Evolutionary conservation across 2,329 filamentous ascomycete genomes (phyloP).

Genomic region (Macroventuria anomochaeta): DNA sequence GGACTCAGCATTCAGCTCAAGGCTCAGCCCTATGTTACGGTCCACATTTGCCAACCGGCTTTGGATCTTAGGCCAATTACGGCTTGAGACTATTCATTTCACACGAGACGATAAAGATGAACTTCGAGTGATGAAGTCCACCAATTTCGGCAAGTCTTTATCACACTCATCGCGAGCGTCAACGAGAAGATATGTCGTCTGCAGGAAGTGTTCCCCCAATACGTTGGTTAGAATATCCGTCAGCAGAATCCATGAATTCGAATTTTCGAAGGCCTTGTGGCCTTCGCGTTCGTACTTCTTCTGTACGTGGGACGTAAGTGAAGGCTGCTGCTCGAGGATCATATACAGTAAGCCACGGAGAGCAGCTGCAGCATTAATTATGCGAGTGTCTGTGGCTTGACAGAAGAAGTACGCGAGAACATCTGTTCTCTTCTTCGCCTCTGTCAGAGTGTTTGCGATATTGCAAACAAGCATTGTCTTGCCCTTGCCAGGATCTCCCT

Average conservation of each 20-base stretch:
- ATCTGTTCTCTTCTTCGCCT: constrained; percentile 13
- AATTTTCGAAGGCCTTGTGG: constrained; percentile 9
- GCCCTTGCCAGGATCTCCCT: constrained; percentile 27
- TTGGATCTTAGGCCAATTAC: constrained; percentile 51
- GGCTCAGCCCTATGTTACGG: constrained; percentile 33
- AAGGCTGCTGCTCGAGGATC: constrained; percentile 40
- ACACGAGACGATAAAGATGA: constrained; percentile 17
- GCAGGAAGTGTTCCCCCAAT: constrained; percentile 40
- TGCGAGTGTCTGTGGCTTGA: constrained; percentile 47
- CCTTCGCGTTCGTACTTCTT: constrained; percentile 8
- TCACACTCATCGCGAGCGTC: constrained; percentile 59
- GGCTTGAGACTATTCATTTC: constrained; percentile 46
- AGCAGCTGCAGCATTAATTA: constrained; percentile 50
- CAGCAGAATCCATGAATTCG: constrained; percentile 19
- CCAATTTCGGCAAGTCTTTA: not conserved
- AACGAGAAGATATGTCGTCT: constrained; percentile 48
- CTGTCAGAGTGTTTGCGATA: constrained; percentile 39
- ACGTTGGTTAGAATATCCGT: constrained; percentile 50
- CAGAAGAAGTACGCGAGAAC: constrained; percentile 41
- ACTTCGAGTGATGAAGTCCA: not conserved
- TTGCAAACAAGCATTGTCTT: constrained; percentile 49
- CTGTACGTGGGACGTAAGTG: constrained; percentile 7
- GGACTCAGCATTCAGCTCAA: constrained; percentile 44
- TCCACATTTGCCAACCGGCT: constrained; percentile 35
- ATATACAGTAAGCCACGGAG: constrained; percentile 54